A percentile compares a stretch with the other conserved stretches of the same genome.
phyloP scores from a whole-genome alignment of 2,329 filamentous ascomycete species.

The Fusarium transvaalense region DNA sequence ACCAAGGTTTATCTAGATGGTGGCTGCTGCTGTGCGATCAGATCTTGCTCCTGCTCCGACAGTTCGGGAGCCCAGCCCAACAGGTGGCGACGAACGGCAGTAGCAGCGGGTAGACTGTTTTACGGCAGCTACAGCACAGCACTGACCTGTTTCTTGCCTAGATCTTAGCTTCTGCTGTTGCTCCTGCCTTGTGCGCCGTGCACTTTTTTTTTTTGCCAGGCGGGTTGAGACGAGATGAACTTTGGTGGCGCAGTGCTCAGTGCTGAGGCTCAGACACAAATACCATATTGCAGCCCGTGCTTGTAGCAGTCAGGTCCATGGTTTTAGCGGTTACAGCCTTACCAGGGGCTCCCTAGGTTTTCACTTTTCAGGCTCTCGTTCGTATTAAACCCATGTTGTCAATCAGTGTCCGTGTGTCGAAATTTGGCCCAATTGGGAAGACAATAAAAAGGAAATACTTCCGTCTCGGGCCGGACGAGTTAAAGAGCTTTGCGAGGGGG shows the following conservation, averaged over 20 bases:
- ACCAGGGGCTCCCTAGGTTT: background rate
- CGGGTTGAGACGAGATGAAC: slow-evolving; percentile 33
- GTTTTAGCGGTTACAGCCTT: slow-evolving; percentile 7
- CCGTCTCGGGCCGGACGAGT: slow-evolving; percentile 17
- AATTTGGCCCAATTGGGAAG: slow-evolving; percentile 17
- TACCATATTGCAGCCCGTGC: background rate
- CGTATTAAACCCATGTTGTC: slow-evolving; percentile 28
- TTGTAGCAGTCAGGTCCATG: background rate
- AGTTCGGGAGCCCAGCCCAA: slow-evolving; percentile 12
- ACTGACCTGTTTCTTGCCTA: slow-evolving; percentile 16
- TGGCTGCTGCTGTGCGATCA: slow-evolving; percentile 24
- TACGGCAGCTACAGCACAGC: slow-evolving; percentile 19
- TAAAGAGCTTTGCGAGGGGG: background rate
- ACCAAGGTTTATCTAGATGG: background rate
- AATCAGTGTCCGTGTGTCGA: slow-evolving; percentile 35
- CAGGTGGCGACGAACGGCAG: background rate
- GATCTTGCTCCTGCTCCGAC: slow-evolving; percentile 28
- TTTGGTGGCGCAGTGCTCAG: slow-evolving; percentile 24
- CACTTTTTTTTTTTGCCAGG: slow-evolving; percentile 3
- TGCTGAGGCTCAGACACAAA: slow-evolving; percentile 11
- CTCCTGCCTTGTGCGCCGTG: slow-evolving; percentile 24
- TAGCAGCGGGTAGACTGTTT: slow-evolving; percentile 6
- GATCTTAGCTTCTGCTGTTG: slow-evolving; percentile 3
- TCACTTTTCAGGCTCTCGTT: background rate
- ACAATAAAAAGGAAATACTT: slow-evolving; percentile 19